phyloP scores from a whole-genome alignment of 2,329 filamentous ascomycete genomes.

The Rachicladosporium sp. region DNA sequence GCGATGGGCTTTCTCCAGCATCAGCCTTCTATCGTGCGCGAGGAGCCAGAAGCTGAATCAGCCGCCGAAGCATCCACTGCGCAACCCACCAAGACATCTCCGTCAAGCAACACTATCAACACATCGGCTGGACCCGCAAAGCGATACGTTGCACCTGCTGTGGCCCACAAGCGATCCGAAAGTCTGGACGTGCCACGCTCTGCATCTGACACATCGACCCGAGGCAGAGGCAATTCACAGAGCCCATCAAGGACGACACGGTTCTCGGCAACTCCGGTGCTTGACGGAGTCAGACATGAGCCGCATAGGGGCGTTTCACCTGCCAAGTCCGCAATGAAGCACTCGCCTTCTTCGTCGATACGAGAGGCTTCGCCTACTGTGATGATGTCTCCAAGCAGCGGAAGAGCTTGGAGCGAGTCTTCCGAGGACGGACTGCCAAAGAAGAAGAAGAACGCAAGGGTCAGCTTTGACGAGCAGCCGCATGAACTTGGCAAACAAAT shows the following conservation, averaged over 20 bases:
- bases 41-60: conserved; percentile 20
- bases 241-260: conserved; percentile 58
- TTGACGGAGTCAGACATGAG: conserved; percentile 49
- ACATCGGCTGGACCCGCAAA: conserved; percentile 15
- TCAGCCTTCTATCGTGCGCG: conserved; percentile 23
- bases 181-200: conserved; percentile 23
- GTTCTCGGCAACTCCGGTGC: conserved; percentile 49
- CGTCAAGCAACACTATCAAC: conserved; percentile 5
- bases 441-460: conserved; percentile 55
- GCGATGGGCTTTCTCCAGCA: conserved; percentile 15
- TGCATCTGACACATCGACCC: conserved; percentile 9
- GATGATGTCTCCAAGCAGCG: conserved; percentile 40
- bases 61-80: conserved; percentile 7
- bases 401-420: conserved; percentile 46
- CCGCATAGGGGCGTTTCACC: conserved; percentile 62
- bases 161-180: conserved; percentile 15
- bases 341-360: conserved; percentile 41
- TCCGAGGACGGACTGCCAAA: conserved; percentile 23
- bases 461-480: conserved; percentile 55
- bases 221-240: conserved; percentile 21
- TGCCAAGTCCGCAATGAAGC: conserved; percentile 65
- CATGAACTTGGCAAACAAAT: conserved; percentile 27
- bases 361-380: conserved; percentile 33
- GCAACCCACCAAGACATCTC: conserved; percentile 1
- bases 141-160: conserved; percentile 10